Evolutionary conservation across 805 yeast species (phyloP).

Genomic region (Schwanniomyces pseudopolymorphus): DNA sequence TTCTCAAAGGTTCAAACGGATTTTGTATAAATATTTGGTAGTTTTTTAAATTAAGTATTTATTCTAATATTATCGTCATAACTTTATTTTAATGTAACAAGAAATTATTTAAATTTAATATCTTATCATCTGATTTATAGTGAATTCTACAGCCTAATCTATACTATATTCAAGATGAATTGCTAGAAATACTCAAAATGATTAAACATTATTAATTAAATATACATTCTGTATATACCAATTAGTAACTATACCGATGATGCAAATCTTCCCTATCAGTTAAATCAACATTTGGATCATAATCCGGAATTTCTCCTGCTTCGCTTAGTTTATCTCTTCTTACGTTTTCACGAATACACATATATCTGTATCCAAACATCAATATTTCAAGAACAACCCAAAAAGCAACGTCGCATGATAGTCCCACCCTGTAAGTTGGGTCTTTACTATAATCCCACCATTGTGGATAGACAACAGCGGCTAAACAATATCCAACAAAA

Average conservation of each 20-base stretch:
- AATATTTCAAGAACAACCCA: constrained; percentile 22
- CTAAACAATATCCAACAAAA: constrained; percentile 16
- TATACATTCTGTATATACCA: neutral
- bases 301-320: constrained; percentile 12
- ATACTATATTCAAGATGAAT: no score
- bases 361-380: constrained; percentile 21
- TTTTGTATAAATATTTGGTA: neutral
- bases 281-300: constrained; percentile 17
- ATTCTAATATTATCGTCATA: no score
- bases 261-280: constrained; percentile 18
- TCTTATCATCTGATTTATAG: no score
- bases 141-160: no score
- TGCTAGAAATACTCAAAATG: no score
- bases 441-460: constrained; percentile 16
- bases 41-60: no score
- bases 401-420: constrained; percentile 20
- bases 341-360: constrained; percentile 19
- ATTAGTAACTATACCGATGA: constrained; percentile 3
- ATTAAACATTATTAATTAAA: neutral
- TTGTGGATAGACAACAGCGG: constrained; percentile 15
- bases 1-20: neutral
- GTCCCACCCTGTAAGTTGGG: constrained; percentile 14
- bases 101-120: no score
- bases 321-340: constrained; percentile 11
- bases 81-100: no score